Percentiles rank a stretch among this genome's conserved stretches.
Conservation (phyloP, 2,329 filamentous ascomycete species). For the Daldinia eschscholtzii region DNA sequence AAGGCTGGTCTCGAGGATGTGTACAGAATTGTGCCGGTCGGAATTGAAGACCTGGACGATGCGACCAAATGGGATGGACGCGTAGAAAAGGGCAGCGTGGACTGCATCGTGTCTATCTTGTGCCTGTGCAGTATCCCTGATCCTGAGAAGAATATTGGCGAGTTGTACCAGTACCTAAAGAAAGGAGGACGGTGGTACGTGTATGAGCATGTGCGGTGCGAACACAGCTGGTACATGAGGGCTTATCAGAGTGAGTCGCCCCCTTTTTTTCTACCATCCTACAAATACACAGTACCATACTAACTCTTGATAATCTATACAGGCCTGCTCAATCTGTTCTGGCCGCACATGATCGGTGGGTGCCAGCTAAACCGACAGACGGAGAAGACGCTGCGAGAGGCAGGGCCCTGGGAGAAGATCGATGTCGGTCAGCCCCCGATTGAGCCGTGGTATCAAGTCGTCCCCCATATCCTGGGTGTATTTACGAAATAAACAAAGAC, state of each 20-base stretch:
- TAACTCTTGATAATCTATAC: not conserved
- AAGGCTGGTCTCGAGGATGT: slow-evolving; percentile 66
- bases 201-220: slow-evolving; percentile 69
- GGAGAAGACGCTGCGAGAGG: slow-evolving; percentile 59
- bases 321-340: slow-evolving; percentile 66
- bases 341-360: slow-evolving; percentile 65
- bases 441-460: slow-evolving; percentile 58
- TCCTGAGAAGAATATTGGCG: slow-evolving; percentile 66
- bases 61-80: slow-evolving; percentile 58
- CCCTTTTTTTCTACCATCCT: not conserved
- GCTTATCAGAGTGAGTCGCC: slow-evolving; percentile 65
- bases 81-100: slow-evolving; percentile 65
- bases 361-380: slow-evolving; percentile 66
- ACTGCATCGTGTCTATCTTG: slow-evolving; percentile 71
- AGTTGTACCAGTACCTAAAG: slow-evolving; percentile 70
- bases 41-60: slow-evolving; percentile 68
- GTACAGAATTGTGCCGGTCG: slow-evolving; percentile 73
- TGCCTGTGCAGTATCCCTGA: slow-evolving; percentile 75
- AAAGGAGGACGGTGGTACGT: slow-evolving; percentile 73
- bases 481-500: slow-evolving; percentile 61
- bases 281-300: not conserved
- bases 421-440: slow-evolving; percentile 59
- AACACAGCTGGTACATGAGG: slow-evolving; percentile 56
- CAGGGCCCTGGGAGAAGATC: slow-evolving; percentile 64
- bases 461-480: slow-evolving; percentile 66